Base-by-base conservation (phyloP, 1,284 basidiomycete species). In the Naganishia cerealis region DNA sequence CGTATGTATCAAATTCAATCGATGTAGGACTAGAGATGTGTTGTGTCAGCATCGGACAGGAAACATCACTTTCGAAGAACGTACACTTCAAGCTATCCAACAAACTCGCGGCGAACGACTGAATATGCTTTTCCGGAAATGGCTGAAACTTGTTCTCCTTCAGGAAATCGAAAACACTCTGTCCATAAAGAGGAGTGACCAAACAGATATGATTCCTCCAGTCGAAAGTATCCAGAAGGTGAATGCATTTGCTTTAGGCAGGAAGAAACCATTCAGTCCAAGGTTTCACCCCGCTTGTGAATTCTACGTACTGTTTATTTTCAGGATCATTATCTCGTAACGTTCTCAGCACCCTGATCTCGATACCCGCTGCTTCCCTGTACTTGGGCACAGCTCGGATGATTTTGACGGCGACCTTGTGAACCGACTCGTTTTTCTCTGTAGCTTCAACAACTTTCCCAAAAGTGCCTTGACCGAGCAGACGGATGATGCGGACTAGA, bases 81-180 rank as follows among this genome's bases (percentile, higher is more conserved):
- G 77, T 80, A 96, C 94, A 99, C 53, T 92, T 90, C 59, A 99
- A 93, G 77, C 93, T 96, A 69, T 88, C 89, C 70, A 99, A 85
- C 68, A 99, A 83, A 80, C 97, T 94, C 73, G 87, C 86, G 46
- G 94, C 95, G 78, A 99, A 99, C 67, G 88, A 87, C 83, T 98
- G 96, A 66, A 99, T 99, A 76, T 99, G 94, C 71, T 88, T 86
- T 71, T 92, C 88, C 66, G 95, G 95, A 80, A 99, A 99, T 1
- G 96, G 93, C 57, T 91, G 87, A 81, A 98, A 99, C 70, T 90
- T 87, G 81, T 99, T 99, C 77, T 96, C 92, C 84, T 98, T 99
- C 75, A 99, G 85, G 78, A 99, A 99, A 79, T 99, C 96, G 78
- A 98, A 99, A 26, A 99, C 91, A 81, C 94, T 98, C 88, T 94